Evolutionary conservation across 306 rosid genomes (phyloP).

Genomic region (Prunus dulcis): DNA sequence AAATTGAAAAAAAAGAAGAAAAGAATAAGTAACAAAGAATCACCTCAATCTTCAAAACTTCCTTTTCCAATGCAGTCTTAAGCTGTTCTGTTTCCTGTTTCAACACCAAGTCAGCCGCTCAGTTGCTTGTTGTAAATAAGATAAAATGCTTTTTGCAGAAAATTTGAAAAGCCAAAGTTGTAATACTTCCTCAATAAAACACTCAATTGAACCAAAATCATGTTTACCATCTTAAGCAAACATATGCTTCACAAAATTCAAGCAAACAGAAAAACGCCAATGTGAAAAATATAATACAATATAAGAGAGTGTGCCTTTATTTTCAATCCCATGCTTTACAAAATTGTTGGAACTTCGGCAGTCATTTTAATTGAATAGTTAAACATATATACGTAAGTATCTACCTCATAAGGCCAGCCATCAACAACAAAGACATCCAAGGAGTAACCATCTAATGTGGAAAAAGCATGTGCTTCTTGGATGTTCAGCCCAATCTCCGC

Average conservation of each 20-base stretch:
- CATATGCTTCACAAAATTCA: not conserved
- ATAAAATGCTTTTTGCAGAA: not conserved
- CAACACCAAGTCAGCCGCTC: conserved; percentile 24
- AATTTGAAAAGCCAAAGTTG: not conserved
- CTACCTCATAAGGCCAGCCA: conserved; percentile 97
- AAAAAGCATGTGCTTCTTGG: conserved; percentile 99
- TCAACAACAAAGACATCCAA: conserved; percentile 98
- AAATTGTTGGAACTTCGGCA: not conserved
- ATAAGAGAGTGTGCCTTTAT: not conserved
- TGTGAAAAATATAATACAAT: not conserved
- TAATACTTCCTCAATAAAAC: not conserved
- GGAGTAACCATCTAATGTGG: conserved; percentile 88
- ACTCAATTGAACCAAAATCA: not conserved
- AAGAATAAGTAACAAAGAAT: conserved; percentile 14
- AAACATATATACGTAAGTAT: conserved; percentile 18
- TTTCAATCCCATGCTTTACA: conserved; percentile 1
- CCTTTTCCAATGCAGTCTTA: conserved; percentile 59
- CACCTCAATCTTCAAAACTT: conserved; percentile 75
- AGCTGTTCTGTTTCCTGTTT: conserved; percentile 84
- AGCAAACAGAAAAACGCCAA: not conserved
- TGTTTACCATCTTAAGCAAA: not conserved
- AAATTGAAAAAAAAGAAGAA: not conserved
- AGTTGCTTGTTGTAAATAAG: not conserved
- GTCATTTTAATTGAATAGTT: not conserved
- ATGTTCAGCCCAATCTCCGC: conserved; percentile 95